Conservation (phyloP, 176 grass and related monocot genomes). For the Phoenix dactylifera region DNA sequence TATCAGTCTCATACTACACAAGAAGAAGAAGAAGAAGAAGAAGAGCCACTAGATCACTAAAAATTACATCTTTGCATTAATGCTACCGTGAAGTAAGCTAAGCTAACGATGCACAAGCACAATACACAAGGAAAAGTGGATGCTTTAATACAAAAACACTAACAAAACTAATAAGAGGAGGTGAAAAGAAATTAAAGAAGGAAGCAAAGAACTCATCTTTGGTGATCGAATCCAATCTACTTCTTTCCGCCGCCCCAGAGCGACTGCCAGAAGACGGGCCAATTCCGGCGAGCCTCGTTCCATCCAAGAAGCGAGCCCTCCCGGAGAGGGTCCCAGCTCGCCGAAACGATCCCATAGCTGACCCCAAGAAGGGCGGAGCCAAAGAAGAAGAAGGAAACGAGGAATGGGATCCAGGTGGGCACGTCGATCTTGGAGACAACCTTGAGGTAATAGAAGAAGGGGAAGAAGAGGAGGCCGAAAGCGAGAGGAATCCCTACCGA, state of each 20-base stretch:
- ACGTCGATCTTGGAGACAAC: conserved; percentile 53
- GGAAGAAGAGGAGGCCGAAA: conserved; percentile 71
- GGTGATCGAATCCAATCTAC: background rate
- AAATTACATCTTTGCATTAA: too few relatives aligned
- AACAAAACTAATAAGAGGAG: too few relatives aligned
- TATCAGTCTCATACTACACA: too few relatives aligned
- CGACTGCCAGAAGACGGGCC: conserved; percentile 92
- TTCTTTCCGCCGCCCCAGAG: conserved; percentile 44
- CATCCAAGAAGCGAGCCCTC: conserved; percentile 79
- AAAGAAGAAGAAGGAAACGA: conserved; percentile 49
- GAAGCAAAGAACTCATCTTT: too few relatives aligned
- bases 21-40: too few relatives aligned
- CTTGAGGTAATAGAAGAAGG: conserved; percentile 92
- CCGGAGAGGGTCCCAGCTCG: conserved; percentile 81
- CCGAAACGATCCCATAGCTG: conserved; percentile 87
- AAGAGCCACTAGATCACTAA: too few relatives aligned
- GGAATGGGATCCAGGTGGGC: conserved; percentile 34
- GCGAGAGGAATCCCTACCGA: conserved; percentile 34
- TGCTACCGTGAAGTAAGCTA: too few relatives aligned
- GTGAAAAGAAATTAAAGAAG: too few relatives aligned
- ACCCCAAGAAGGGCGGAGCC: conserved; percentile 40
- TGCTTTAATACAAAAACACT: too few relatives aligned
- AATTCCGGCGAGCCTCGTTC: conserved; percentile 83
- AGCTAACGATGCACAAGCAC: too few relatives aligned
- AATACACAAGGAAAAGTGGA: too few relatives aligned